Base-by-base conservation (phyloP, 108 stramenopile genomes). In the Hondaea fermentalgiana region DNA sequence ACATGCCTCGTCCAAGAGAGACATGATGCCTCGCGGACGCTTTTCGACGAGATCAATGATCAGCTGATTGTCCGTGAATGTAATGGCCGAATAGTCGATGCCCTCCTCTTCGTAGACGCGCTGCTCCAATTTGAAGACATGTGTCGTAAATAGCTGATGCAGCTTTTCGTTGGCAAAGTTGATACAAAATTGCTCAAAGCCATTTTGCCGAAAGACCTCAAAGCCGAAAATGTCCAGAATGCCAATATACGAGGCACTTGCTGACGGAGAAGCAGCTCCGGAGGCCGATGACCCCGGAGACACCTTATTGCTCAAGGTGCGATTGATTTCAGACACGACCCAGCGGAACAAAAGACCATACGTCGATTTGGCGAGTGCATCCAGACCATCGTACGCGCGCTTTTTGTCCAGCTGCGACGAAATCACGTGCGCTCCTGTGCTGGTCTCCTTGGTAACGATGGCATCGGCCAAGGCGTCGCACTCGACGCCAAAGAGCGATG, bases 281-380 rank as follows among this genome's bases (percentile, higher is more conserved):
- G 23, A 51, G n/a, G 28, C 90, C 88, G 90, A 45, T 23, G 8
- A 3, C 49, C 35, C 83, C 10, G 35, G 35, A 35, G 35, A 2
- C 35, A 17, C 55, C 5, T 72, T 47, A 0, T 96, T 96, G 59
- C 90, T 91, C 87, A 97, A 96, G 90, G 95, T 94, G 59, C 93
- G 91, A 91, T 98, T 98, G 87, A 98, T 96, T 87, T 96, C 91
- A 12, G 90, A 91, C 58, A 98, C 98, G 3, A 98, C 93, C 96
- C 96, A 97, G 28, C 96, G 88, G 89, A 98, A 98, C 43, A 98
- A 89, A 14, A 95, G 93, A 44, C 96, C 97, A 90, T 99, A 99
- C 57, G 98, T 92, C 21, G 97, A 96, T 93, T 98, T 99, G 25
- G 97, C 95, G 17, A 99, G 91, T 4, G 98, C 98, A 92, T 98